Evolutionary conservation across 2,329 filamentous ascomycete species (phyloP), one percentile per base, ranked within the genome.

Genomic region (Scopulariopsis brevicaulis): DNA sequence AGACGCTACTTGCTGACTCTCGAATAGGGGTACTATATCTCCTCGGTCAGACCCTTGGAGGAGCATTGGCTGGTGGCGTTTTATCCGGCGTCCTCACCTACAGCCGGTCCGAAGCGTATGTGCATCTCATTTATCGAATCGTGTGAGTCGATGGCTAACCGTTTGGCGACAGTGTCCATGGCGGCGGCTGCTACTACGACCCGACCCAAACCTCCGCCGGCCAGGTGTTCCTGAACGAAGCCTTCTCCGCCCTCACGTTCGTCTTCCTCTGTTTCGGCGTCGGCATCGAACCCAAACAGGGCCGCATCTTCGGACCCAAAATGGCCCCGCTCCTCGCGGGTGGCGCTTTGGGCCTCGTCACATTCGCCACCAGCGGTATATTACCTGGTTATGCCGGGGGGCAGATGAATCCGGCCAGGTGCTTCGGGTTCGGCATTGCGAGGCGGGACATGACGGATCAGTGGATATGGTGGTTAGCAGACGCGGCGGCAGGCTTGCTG

Each of bases 201-300:
- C 63, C 67, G 2, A 62, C 64, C 6, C 46, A 71, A 40, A 69
- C 75, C 2, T 65, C 67, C 0, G 60, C 70, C 1, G 68, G 66
- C 0, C 70, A 75, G 56, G 74, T 72, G 18, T 75, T 80, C 57
- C 67, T 76, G 10, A 69, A 77, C 46, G 79, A 82, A 62, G 74
- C 74, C 48, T 70, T 77, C 58, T 70, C 71, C 4, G 71, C 69
- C 4, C 60, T 62, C 25, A 48, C 53, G 10, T 59, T 60, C 18
- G 59, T 64, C 22, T 73, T 78, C 61, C 68, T 81, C 22, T 71
- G 76, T 0, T 81, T 79, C 60, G 77, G 78, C 1, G 74, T 79
- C 12, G 78, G 77, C 18, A 68, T 82, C 4, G 79, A 82, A 64
- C 79, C 79, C 2, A 68, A 78, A 3, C 78, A 81, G 62, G 70